Base-by-base conservation (phyloP, 768 basidiomycete genomes). In the Kwoniella dendrophila region DNA sequence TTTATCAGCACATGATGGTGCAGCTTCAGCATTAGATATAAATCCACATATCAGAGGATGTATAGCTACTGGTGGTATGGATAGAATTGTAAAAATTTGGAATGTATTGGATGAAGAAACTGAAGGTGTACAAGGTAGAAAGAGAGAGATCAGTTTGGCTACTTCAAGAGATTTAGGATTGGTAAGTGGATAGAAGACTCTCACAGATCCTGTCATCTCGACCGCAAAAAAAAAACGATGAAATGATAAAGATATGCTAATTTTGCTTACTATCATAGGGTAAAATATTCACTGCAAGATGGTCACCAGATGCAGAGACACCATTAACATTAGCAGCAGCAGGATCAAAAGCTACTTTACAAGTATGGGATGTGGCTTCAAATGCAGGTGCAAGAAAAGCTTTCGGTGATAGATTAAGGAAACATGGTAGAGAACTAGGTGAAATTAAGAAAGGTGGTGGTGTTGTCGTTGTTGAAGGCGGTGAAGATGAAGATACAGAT, bases 51-150 rank as follows among this genome's bases (percentile, higher is more conserved):
- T 98, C 40, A 86, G 85, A 56, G 96, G 96, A 0, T 94, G 90
- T 78, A 82, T 99, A 68, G 91, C 85, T 18, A 98, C 96, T 0
- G 96, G 95, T 20, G 96, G 96, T 1, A 87, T 88, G 20, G 96
- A 98, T 82, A 96, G 94, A 76, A 62, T 75, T 51, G 90, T 96
- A 76, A 97, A 98, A 79, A 81, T 91, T 33, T 99, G 96, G 96
- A 97, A 97, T 73, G 82, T 95, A 48, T 82, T 81, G 43, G 88
- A 89, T 63, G 86, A 75, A 41, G 74, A 73, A 60, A 73, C 63
- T 20, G 72, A 75, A 56, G 66, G 66, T 44, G 62, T 65, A 16
- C 66, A 73, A 55, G 72, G 74, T 16, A 58, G 74, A 41, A 70
- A 69, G 63, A 58, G 72, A 57, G 72, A 75, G 54, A 71, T 73